These are phyloP conservation scores for Pelargonium australe DNA, from an alignment of 441 rosid genomes.

Conservation along the genomic window DNA sequence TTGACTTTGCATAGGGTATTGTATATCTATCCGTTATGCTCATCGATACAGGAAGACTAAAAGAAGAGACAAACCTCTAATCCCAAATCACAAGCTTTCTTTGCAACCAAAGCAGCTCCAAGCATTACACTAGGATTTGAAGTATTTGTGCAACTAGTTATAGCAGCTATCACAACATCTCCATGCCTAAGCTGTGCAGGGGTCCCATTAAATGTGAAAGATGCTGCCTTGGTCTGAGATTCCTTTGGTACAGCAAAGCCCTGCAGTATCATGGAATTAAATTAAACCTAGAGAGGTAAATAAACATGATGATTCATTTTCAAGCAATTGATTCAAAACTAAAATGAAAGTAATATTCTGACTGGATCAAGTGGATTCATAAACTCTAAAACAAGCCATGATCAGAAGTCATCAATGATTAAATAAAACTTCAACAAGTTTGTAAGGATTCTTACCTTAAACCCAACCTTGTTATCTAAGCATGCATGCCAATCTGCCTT, in stretches of 20 bases:
- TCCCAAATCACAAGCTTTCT: conserved; percentile 79
- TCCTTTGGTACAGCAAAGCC: conserved; percentile 85
- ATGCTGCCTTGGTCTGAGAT: conserved; percentile 64
- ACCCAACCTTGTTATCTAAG: conserved; percentile 80
- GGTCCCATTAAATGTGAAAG: conserved; percentile 61
- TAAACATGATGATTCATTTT: neutral
- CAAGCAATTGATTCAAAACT: neutral
- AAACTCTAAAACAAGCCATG: neutral
- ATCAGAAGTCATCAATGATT: neutral
- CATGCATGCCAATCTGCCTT: conserved; percentile 94
- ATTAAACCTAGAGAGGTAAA: neutral
- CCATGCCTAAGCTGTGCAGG: conserved; percentile 77
- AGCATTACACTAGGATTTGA: conserved; percentile 97
- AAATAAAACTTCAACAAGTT: neutral
- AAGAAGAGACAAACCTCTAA: conserved; percentile 44
- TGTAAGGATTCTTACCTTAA: conserved; percentile 51
- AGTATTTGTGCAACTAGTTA: conserved; percentile 96
- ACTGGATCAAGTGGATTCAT: neutral
- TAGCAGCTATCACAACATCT: conserved; percentile 90
- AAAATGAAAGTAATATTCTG: neutral
- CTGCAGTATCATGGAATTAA: conserved; percentile 31
- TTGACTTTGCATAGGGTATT: neutral
- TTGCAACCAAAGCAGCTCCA: conserved; percentile 92
- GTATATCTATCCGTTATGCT: neutral
- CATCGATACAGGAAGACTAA: neutral